phyloP scores from a whole-genome alignment of 2,329 filamentous ascomycete genomes.

The Colletotrichum liaoningense region DNA sequence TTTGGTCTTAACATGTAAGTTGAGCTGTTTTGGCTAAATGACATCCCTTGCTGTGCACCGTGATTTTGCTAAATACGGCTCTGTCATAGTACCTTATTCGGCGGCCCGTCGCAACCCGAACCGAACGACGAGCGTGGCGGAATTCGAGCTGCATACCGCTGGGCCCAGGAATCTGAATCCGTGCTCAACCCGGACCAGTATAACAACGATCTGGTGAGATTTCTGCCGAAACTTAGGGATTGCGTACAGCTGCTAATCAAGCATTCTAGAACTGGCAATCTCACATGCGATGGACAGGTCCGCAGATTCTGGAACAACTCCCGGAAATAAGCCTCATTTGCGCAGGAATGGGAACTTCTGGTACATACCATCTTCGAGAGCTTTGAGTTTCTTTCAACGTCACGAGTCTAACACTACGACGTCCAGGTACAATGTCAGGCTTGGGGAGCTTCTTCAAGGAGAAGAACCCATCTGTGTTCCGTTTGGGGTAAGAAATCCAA shows the following conservation, averaged over 20 bases:
- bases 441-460: constrained; percentile 62
- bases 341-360: constrained; percentile 67
- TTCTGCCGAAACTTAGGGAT: too few species aligned
- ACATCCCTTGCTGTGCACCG: too few species aligned
- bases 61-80: too few species aligned
- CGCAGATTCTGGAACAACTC: constrained; percentile 67
- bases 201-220: constrained; percentile 58
- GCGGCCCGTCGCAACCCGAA: constrained; percentile 69
- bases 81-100: constrained; percentile 58
- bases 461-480: constrained; percentile 58
- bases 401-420: background rate
- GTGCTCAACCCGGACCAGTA: constrained; percentile 68
- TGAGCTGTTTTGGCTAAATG: too few species aligned
- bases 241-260: background rate
- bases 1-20: constrained; percentile 66
- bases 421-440: constrained; percentile 57
- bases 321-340: constrained; percentile 68
- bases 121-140: constrained; percentile 64
- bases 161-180: constrained; percentile 53
- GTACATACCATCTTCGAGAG: constrained; percentile 42
- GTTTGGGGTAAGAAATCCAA: constrained; percentile 43
- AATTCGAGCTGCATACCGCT: constrained; percentile 59
- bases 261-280: constrained; percentile 60
- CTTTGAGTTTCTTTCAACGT: background rate
- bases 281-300: constrained; percentile 69